A percentile compares a stretch with the other conserved stretches of the same genome.
Evolutionary conservation across 1,284 basidiomycete species (phyloP).

Genomic region (Mrakiaceae sp.): DNA sequence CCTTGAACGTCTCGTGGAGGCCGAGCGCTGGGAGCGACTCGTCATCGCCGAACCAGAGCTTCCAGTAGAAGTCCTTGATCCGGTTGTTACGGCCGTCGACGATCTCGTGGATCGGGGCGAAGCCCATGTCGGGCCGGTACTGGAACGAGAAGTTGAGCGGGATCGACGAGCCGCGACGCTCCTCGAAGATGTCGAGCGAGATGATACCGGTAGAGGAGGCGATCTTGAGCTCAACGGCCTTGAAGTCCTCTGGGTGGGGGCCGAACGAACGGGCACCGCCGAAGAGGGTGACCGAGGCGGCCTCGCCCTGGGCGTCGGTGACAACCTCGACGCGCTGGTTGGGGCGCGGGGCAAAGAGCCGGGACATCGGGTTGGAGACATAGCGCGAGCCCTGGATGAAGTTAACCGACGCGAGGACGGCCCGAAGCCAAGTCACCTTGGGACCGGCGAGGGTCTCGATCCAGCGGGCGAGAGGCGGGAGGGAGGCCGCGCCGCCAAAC

Average conservation of each 20-base stretch:
- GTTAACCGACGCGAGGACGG: slow-evolving; percentile 67
- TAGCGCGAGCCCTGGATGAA: slow-evolving; percentile 76
- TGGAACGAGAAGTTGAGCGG: slow-evolving; percentile 72
- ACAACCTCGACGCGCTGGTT: slow-evolving; percentile 64
- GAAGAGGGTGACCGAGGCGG: slow-evolving; percentile 48
- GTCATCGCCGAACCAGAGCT: slow-evolving; percentile 84
- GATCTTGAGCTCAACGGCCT: slow-evolving; percentile 68
- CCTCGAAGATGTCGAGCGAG: slow-evolving; percentile 70
- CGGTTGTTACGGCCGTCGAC: slow-evolving; percentile 71
- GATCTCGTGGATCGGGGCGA: slow-evolving; percentile 86
- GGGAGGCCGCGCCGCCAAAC: slow-evolving; percentile 37
- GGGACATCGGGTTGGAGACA: slow-evolving; percentile 78
- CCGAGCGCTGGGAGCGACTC: slow-evolving; percentile 60
- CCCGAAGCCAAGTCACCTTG: slow-evolving; percentile 73
- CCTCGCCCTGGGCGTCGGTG: slow-evolving; percentile 37
- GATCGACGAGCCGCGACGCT: slow-evolving; percentile 61
- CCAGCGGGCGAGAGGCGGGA: slow-evolving; percentile 63
- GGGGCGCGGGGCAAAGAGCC: slow-evolving; percentile 69
- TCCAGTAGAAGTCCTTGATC: slow-evolving; percentile 97
- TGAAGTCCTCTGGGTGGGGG: slow-evolving; percentile 60
- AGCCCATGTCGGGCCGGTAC: slow-evolving; percentile 82
- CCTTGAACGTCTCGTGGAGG: slow-evolving; percentile 62
- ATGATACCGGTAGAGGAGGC: slow-evolving; percentile 47
- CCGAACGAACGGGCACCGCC: slow-evolving; percentile 76
- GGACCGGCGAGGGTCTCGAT: slow-evolving; percentile 72